Conservation (phyloP, 1,284 basidiomycete genomes). For the Peniophora sp. region DNA sequence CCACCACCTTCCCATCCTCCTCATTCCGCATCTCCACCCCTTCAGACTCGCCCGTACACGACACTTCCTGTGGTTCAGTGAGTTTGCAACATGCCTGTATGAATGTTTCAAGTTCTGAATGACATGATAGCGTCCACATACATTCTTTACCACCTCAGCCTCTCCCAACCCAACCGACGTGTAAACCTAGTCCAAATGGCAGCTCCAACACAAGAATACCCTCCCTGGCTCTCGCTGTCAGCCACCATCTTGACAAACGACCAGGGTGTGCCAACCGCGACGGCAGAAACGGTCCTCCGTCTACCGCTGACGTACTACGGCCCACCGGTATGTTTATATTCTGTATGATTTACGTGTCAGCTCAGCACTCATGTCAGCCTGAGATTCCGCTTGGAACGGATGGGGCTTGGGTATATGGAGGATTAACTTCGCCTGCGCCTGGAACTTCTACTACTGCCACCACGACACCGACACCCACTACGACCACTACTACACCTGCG, state of each 20-base stretch:
- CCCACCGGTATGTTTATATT: conserved; percentile 49
- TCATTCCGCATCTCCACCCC: neutral
- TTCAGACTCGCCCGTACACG: no score
- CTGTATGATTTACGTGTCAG: neutral
- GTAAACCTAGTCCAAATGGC: conserved; percentile 30
- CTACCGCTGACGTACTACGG: conserved; percentile 68
- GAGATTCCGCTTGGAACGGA: conserved; percentile 63
- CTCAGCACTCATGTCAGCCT: conserved; percentile 9
- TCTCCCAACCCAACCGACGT: neutral
- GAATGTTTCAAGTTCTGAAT: no score
- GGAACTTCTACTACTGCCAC: conserved; percentile 14
- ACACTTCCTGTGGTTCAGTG: no score
- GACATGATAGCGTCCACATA: no score
- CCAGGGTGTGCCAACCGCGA: conserved; percentile 40
- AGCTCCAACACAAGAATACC: conserved; percentile 51
- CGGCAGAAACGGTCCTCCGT: conserved; percentile 42
- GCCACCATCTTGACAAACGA: conserved; percentile 40
- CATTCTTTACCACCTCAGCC: no score
- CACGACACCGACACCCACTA: conserved; percentile 7
- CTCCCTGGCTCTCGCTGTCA: conserved; percentile 57
- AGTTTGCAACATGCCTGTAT: no score
- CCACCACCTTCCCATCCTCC: conserved; percentile 2
- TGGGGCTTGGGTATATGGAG: conserved; percentile 56
- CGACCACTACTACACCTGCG: conserved; percentile 16
- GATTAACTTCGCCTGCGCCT: conserved; percentile 41